phyloP scores from a whole-genome alignment of 1,139 yeast genomes.

The Meyerozyma smithsonii region DNA sequence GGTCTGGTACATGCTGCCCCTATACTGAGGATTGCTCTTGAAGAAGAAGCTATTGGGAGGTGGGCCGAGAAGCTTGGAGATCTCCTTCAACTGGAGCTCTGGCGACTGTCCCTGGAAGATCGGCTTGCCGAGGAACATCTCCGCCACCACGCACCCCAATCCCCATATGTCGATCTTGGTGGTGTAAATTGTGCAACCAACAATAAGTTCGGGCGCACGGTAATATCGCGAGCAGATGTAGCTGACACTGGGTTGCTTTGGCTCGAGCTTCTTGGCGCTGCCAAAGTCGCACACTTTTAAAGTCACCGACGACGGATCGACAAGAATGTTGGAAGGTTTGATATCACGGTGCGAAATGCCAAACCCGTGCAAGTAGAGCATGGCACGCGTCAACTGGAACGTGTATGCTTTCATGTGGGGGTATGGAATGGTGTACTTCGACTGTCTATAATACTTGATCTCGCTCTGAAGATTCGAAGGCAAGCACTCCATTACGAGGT shows the following conservation, averaged over 20 bases:
- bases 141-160: constrained; percentile 79
- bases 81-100: constrained; percentile 68
- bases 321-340: constrained; percentile 73
- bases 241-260: constrained; percentile 69
- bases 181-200: constrained; percentile 70
- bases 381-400: constrained; percentile 77
- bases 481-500: constrained; percentile 78
- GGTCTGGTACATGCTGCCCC: constrained; percentile 69
- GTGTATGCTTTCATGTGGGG: constrained; percentile 74
- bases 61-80: constrained; percentile 69
- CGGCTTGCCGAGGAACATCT: constrained; percentile 77
- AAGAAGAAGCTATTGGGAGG: constrained; percentile 72
- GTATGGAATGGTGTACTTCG: constrained; percentile 61
- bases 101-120: constrained; percentile 80
- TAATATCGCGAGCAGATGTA: constrained; percentile 78
- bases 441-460: constrained; percentile 62
- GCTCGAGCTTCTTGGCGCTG: constrained; percentile 71
- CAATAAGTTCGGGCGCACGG: constrained; percentile 78
- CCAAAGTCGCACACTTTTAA: constrained; percentile 82
- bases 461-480: constrained; percentile 77
- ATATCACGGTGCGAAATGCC: constrained; percentile 81
- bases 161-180: constrained; percentile 87
- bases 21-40: constrained; percentile 67
- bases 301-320: constrained; percentile 61
- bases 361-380: constrained; percentile 75